Conservation (phyloP, 2,329 filamentous ascomycete genomes). For the Sclerotinia spermophila region DNA sequence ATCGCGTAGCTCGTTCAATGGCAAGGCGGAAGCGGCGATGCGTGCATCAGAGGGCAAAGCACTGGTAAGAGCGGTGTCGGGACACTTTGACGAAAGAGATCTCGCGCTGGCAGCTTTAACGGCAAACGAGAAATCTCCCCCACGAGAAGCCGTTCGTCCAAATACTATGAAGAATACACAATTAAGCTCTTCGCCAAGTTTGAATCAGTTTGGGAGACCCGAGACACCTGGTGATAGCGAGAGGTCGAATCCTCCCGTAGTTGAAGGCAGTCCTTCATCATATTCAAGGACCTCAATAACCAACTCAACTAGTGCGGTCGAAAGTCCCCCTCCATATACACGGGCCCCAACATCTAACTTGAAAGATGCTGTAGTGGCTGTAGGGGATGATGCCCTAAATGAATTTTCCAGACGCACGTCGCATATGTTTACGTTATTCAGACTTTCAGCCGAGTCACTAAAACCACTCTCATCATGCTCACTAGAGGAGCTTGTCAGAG, state of each 20-base stretch:
- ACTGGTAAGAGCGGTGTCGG: slow-evolving; percentile 42
- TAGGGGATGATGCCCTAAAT: slow-evolving; percentile 58
- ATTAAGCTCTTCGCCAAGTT: slow-evolving; percentile 8
- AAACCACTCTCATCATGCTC: slow-evolving; percentile 62
- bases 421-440: slow-evolving; percentile 73
- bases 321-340: slow-evolving; percentile 18
- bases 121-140: slow-evolving; percentile 20
- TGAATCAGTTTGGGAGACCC: slow-evolving; percentile 21
- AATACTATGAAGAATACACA: slow-evolving; percentile 33
- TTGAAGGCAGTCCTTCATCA: slow-evolving; percentile 1
- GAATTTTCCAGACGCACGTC: slow-evolving; percentile 68
- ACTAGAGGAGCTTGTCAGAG: slow-evolving; percentile 65
- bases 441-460: slow-evolving; percentile 70
- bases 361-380: slow-evolving; percentile 29
- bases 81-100: slow-evolving; percentile 1
- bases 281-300: background rate
- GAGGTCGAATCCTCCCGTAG: slow-evolving; percentile 9
- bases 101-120: slow-evolving; percentile 8
- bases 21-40: slow-evolving; percentile 55
- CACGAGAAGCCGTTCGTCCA: slow-evolving; percentile 29
- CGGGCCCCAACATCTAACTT: slow-evolving; percentile 27
- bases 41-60: slow-evolving; percentile 57
- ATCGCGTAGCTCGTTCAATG: slow-evolving; percentile 30
- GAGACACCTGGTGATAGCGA: slow-evolving; percentile 17
- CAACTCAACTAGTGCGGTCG: slow-evolving; percentile 2